These are phyloP conservation scores for Curvularia sp. DNA, from an alignment of 2,329 filamentous ascomycete genomes.

Conservation along the genomic window DNA sequence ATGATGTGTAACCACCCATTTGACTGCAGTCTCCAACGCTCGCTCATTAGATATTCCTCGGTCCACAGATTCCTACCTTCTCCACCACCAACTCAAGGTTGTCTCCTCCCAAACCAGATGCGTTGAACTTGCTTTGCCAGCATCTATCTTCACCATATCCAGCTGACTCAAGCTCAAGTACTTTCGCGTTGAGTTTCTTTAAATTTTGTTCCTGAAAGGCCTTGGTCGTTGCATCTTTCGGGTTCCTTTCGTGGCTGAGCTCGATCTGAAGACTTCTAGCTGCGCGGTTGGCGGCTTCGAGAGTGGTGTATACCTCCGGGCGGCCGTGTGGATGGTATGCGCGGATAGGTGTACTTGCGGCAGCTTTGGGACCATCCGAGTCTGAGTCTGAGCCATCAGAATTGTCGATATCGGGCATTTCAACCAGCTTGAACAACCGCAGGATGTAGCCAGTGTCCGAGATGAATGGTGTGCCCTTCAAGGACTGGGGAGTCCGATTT, in stretches of 20 bases:
- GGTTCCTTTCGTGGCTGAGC: constrained; percentile 30
- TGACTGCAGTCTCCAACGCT: neutral
- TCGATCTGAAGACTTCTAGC: constrained; percentile 37
- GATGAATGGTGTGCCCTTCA: constrained; percentile 21
- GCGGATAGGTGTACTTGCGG: constrained; percentile 5
- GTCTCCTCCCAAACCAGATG: constrained; percentile 23
- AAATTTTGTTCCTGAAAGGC: constrained; percentile 28
- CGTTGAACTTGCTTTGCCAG: constrained; percentile 38
- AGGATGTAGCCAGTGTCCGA: constrained; percentile 33
- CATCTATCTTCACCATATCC: constrained; percentile 16
- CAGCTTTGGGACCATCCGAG: neutral
- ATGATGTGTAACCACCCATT: no score
- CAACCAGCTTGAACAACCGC: constrained; percentile 28
- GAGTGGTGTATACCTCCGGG: constrained; percentile 34
- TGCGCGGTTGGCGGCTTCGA: constrained; percentile 36
- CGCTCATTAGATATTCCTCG: constrained; percentile 36
- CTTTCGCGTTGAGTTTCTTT: constrained; percentile 22
- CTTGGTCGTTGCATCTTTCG: constrained; percentile 6
- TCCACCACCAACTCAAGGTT: constrained; percentile 37
- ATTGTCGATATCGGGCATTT: constrained; percentile 1
- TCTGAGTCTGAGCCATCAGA: constrained; percentile 2
- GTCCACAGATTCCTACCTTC: constrained; percentile 32
- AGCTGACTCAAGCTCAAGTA: constrained; percentile 16
- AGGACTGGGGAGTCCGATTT: constrained; percentile 9
- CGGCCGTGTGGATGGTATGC: constrained; percentile 19